Conservation (phyloP, 2,329 filamentous ascomycete species). For the Exserohilum rostratum region DNA sequence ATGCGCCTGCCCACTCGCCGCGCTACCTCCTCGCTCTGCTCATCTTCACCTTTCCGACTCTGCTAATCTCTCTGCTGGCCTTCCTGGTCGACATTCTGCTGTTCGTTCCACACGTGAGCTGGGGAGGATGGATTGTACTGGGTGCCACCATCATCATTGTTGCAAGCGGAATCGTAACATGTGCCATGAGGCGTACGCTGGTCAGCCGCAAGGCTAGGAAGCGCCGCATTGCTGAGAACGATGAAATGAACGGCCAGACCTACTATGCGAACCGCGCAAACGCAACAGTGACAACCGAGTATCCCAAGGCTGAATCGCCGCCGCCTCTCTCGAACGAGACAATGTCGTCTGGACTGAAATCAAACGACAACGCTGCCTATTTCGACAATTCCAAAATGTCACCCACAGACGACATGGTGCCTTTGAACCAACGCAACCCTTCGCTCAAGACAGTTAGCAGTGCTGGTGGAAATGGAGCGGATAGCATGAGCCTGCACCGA, state of each 20-base stretch:
- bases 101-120: slow-evolving; percentile 91
- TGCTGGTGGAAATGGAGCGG: slow-evolving; percentile 51
- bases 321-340: slow-evolving; percentile 60
- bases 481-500: slow-evolving; percentile 44
- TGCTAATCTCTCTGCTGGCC: slow-evolving; percentile 81
- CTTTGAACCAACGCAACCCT: slow-evolving; percentile 70
- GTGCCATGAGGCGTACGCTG: slow-evolving; percentile 90
- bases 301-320: slow-evolving; percentile 60
- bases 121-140: slow-evolving; percentile 93
- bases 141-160: slow-evolving; percentile 86
- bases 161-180: slow-evolving; percentile 82
- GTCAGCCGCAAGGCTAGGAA: slow-evolving; percentile 92
- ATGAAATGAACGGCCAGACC: slow-evolving; percentile 95
- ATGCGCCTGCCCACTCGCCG: slow-evolving; percentile 85
- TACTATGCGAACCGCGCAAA: slow-evolving; percentile 67
- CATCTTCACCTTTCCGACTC: slow-evolving; percentile 83
- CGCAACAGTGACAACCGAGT: slow-evolving; percentile 44
- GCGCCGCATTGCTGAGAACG: slow-evolving; percentile 88
- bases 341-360: slow-evolving; percentile 61
- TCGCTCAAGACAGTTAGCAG: slow-evolving; percentile 62
- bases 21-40: slow-evolving; percentile 84
- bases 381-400: slow-evolving; percentile 68
- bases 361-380: slow-evolving; percentile 65
- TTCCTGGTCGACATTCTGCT: slow-evolving; percentile 93
- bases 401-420: slow-evolving; percentile 70